A percentile compares a stretch with the other conserved stretches of the same genome.
phyloP scores from a whole-genome alignment of 2,329 filamentous ascomycete genomes.

The Fusarium sp. region DNA sequence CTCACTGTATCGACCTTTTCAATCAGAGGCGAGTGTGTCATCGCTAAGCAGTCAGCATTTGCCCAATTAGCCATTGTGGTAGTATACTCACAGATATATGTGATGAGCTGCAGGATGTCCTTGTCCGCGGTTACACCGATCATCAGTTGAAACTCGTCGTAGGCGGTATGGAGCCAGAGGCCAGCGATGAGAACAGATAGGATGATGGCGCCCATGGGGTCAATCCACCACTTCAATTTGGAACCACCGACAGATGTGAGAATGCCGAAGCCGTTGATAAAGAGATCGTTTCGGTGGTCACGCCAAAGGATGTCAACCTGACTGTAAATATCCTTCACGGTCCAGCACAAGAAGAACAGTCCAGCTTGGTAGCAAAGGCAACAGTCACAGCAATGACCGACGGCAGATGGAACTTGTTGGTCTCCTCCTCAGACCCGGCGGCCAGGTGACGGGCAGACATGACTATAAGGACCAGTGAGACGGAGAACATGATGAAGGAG shows the following conservation, averaged over 20 bases:
- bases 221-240: conserved; percentile 93
- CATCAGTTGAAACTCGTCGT: conserved; percentile 87
- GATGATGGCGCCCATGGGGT: conserved; percentile 89
- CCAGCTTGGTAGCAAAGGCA: conserved; percentile 85
- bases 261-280: conserved; percentile 94
- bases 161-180: conserved; percentile 87
- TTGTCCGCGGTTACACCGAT: conserved; percentile 90
- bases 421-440: conserved; percentile 55
- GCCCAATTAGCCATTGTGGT: neutral
- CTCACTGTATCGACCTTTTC: conserved; percentile 82
- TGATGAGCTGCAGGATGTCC: conserved; percentile 90
- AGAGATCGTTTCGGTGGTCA: conserved; percentile 95
- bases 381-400: conserved; percentile 85
- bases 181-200: conserved; percentile 80
- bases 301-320: conserved; percentile 95
- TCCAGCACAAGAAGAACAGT: conserved; percentile 92
- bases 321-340: conserved; percentile 87
- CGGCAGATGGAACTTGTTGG: conserved; percentile 77
- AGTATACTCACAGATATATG: conserved; percentile 77
- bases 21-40: neutral
- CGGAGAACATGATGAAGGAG: conserved; percentile 93
- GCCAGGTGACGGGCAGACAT: conserved; percentile 80
- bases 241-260: conserved; percentile 88
- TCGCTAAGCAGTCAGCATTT: neutral
- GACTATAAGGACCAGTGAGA: conserved; percentile 91